Evolutionary conservation across 2,329 filamentous ascomycete genomes (phyloP), one percentile per base, ranked within the genome.

Genomic region (Mycocentrospora acerina): DNA sequence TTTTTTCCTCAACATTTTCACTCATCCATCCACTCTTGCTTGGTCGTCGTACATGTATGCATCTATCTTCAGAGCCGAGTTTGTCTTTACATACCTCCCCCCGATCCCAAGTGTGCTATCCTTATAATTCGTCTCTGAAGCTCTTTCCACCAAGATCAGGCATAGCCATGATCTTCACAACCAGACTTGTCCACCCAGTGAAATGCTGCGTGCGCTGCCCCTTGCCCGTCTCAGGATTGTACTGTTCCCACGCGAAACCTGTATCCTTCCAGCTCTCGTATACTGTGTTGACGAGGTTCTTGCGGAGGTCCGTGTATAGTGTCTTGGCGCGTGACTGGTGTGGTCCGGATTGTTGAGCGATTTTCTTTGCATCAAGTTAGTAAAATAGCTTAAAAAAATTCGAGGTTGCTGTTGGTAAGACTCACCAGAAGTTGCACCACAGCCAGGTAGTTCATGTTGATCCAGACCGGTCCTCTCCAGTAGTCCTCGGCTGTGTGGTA

Each of bases 171-270:
- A 98, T 88, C 75, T 95, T 96, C 30, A 97, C 90, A 32, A 97
- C 88, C 69, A 97, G 74, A 66, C 89, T 95, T n/a, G 93, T 98
- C 93, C 93, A 98, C 34, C 93, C 93, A 0, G 93, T 96, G 66
- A 98, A 98, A 69, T 97, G 91, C 75, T 96, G 90, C 4, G 90
- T 97, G 28, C 93, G 79, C 74, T 97, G 91, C n/a, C 93, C 93
- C 36, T 80, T 80, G 30, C 93, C 93, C 3, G 88, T 95, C 57
- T 95, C 89, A 0, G 90, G 89, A 65, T 95, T 88, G 68, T 97
- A 98, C 71, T 98, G 93, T 71, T 98, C 93, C 91, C 91, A 98
- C 0, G 91, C 93, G 64, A 97, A 97, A 13, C 91, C 91, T 0
- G 93, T 97, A 61, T 88, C 81, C 62, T 84, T 76, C 91, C 91